These are phyloP conservation scores for Pythium volutum DNA, from an alignment of 352 stramenopile species.

Conservation along the genomic window DNA sequence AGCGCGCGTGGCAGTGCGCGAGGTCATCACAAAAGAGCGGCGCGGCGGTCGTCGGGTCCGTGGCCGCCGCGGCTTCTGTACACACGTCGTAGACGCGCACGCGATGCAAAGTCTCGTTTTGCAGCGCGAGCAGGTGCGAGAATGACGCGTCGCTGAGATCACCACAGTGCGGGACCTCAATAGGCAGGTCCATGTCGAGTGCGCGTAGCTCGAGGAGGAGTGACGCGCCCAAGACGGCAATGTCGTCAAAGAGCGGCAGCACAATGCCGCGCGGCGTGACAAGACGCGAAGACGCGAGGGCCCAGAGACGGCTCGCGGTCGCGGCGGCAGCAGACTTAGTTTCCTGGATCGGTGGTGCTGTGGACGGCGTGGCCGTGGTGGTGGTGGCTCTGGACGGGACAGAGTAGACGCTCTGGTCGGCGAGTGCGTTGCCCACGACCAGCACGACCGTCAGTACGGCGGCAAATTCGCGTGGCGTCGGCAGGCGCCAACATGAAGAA, in stretches of 20 bases:
- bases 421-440: conserved; percentile 20
- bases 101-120: conserved; percentile 27
- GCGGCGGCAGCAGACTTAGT: neutral
- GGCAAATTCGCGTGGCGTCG: conserved; percentile 10
- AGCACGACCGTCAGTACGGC: conserved; percentile 9
- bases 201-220: conserved; percentile 54
- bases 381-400: neutral
- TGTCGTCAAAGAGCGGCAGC: conserved; percentile 62
- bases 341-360: neutral
- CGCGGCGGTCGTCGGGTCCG: conserved; percentile 20
- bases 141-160: conserved; percentile 50
- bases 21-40: conserved; percentile 52
- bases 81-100: conserved; percentile 71
- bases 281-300: conserved; percentile 25
- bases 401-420: neutral
- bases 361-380: neutral
- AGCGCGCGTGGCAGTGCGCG: conserved; percentile 40
- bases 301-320: conserved; percentile 13
- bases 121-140: conserved; percentile 27
- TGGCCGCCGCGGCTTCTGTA: conserved; percentile 28
- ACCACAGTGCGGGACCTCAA: conserved; percentile 68
- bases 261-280: conserved; percentile 47
- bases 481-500: neutral
- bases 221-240: conserved; percentile 54
- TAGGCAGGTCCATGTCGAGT: conserved; percentile 48